Percentiles rank a stretch among this genome's conserved stretches.
Conservation (phyloP, 2,329 filamentous ascomycete genomes). For the Hymenoscyphus fraxineus region DNA sequence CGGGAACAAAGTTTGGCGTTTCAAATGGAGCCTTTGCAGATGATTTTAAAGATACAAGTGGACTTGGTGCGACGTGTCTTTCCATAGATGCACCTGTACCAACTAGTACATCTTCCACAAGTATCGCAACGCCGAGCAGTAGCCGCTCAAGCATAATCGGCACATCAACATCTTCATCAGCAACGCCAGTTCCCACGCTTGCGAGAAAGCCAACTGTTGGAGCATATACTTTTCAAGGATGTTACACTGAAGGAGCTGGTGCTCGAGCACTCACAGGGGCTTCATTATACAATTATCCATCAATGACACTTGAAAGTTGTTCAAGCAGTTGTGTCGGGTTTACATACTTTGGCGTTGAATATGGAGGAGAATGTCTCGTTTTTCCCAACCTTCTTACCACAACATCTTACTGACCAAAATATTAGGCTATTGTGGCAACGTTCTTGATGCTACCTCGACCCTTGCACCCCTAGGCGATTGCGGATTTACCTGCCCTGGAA, state of each 20-base stretch:
- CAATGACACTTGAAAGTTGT: conserved; percentile 36
- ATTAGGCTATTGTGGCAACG: conserved; percentile 34
- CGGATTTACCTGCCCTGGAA: conserved; percentile 29
- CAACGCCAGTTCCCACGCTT: conserved; percentile 23
- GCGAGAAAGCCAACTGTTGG: conserved; percentile 23
- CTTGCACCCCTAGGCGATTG: conserved; percentile 23
- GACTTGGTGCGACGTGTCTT: conserved; percentile 44
- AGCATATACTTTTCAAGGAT: conserved; percentile 26
- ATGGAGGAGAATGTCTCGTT: conserved; percentile 34
- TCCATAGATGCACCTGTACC: conserved; percentile 32
- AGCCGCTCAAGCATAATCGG: not conserved
- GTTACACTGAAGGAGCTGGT: conserved; percentile 23
- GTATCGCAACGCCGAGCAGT: not conserved
- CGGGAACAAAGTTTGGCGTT: conserved; percentile 28
- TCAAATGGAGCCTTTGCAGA: conserved; percentile 37
- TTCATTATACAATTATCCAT: conserved; percentile 23
- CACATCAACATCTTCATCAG: conserved; percentile 12
- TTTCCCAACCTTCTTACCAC: not conserved
- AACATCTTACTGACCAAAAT: conserved; percentile 19
- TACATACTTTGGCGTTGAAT: conserved; percentile 39
- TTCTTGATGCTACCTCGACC: conserved; percentile 17
- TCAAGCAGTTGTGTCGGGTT: conserved; percentile 31
- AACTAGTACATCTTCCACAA: conserved; percentile 6
- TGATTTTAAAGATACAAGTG: conserved; percentile 46
- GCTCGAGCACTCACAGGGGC: conserved; percentile 21